Base-by-base conservation (phyloP, 139 green algal species). In the Chara braunii region DNA sequence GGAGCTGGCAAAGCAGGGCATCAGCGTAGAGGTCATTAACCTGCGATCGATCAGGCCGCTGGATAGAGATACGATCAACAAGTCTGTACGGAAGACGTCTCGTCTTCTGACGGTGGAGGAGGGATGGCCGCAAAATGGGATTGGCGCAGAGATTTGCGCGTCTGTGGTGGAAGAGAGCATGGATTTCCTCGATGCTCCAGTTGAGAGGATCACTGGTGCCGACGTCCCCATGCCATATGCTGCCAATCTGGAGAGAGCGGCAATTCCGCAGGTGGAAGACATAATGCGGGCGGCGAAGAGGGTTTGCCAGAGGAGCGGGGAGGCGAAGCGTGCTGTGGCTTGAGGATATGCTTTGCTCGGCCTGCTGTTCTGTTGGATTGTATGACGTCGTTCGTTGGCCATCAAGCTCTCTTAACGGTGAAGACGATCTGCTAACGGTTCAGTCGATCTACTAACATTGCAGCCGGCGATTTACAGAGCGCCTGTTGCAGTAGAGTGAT, bases 171-270 rank as follows among this genome's bases (percentile, higher is more conserved):
- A 99, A 80, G 78, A 91, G 30, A 84, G 70, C 31, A 98, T 99
- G 79, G 94, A 99, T 60, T 88, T 98, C 44, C 86, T 99, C 26
- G 94, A 99, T 60, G 90, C 89, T 2, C 88, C 94, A 2, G 81
- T 92, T 3, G 85, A 95, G 68, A 74, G 94, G 3, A 81, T 99
- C 2, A 90, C 90, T 18, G 62, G 90, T 84, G 64, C 68, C 1
- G 85, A 91, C 43, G 68, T 99, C 23, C 94, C 93, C 34, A 98
- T 95, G 87, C 91, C 93, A 0, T 99, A 98, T 53, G 92, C 93
- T 3, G 79, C 80, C 3, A 92, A 95, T 78, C 80, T 99, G 31
- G 93, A 99, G 80, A 72, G 72, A 3, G 53, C 81, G 1, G 81
- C 82, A 0, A 80, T 99, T 35, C 93, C 93, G 11, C 68, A 77